Conservation (phyloP, 1,139 yeast genomes). For the Candida sp. region DNA sequence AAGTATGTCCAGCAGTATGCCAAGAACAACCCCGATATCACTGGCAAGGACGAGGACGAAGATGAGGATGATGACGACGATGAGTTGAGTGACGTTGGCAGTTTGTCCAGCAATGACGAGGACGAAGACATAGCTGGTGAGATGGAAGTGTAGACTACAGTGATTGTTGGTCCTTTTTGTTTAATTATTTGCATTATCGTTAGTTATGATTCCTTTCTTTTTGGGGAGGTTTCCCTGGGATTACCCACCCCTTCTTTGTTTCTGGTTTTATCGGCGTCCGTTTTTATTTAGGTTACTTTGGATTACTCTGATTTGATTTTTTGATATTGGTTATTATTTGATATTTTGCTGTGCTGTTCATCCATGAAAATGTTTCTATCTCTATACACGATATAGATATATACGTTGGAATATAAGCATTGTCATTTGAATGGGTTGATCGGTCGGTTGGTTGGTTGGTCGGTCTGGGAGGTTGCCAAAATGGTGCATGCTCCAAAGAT, state of each 20-base stretch:
- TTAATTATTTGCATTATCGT: background rate
- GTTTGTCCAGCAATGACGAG: constrained; percentile 53
- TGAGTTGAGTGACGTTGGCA: constrained; percentile 53
- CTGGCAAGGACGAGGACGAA: constrained; percentile 36
- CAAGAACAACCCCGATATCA: constrained; percentile 25
- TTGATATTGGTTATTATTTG: background rate
- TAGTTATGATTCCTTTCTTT: background rate
- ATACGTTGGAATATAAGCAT: background rate
- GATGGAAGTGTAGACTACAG: constrained; percentile 5
- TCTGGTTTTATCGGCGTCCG: background rate
- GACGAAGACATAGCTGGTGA: constrained; percentile 22
- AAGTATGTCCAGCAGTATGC: constrained; percentile 82
- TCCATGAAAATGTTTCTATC: background rate
- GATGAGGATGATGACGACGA: constrained; percentile 51
- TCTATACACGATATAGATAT: background rate
- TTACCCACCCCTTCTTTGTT: background rate
- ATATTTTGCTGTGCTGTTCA: background rate
- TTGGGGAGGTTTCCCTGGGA: background rate
- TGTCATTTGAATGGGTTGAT: background rate
- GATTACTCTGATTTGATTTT: background rate
- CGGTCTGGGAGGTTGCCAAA: no score
- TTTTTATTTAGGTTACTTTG: background rate
- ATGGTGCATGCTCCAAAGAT: no score
- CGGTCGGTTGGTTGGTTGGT: background rate
- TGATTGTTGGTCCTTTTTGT: background rate